Base-by-base conservation (phyloP, 164 flowering plant species). In the Saururus chinensis region DNA sequence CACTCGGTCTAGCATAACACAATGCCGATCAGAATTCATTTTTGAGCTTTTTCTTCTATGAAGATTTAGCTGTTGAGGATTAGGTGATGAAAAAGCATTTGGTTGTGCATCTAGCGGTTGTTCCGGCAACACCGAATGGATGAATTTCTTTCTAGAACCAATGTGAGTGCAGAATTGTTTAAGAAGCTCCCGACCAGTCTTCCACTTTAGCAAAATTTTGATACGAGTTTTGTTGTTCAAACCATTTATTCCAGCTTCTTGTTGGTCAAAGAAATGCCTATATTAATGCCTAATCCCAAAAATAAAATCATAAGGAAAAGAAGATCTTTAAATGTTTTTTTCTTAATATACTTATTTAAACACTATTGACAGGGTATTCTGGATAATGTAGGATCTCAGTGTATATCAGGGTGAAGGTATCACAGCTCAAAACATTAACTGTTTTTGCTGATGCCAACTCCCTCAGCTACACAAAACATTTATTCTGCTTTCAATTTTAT, bases 371-470 rank as follows among this genome's bases (percentile, higher is more conserved):
- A 64, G 97, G 97, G 68, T 97, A 95, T 70, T 95, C 99, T 42
- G 99, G 97, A 55, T 95, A 97, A 77, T 83, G 85, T 66, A 95
- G 87, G 69, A 95, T 88, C 67, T 95, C 85, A 20, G 99, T 83
- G 66, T 95, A 95, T 56, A 86, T 82, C 66, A 95, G 95, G 7
- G 99, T 91, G 83, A 95, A 95, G 14, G 86, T 74, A 74, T 95
- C 99, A n/a, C 69, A 92, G 77, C 73, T 91, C 97, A 22, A n/a
- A n/a, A n/a, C n/a, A n/a, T n/a, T n/a, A n/a, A n/a, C n/a, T n/a
- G n/a, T n/a, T n/a, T n/a, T n/a, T n/a, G 99, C 95, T 22, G 99
- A 95, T 62, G 97, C 99, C 70, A 88, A 95, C 75, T 95, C 99
- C 74, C 99, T 81, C 62, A 95, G 70, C 71, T 95, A 70, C 83